Percentiles rank a stretch among this genome's conserved stretches.
Evolutionary conservation across 228 moss, liverwort and hornwort genomes (phyloP).

Genomic region (Sphagnum magellanicum): DNA sequence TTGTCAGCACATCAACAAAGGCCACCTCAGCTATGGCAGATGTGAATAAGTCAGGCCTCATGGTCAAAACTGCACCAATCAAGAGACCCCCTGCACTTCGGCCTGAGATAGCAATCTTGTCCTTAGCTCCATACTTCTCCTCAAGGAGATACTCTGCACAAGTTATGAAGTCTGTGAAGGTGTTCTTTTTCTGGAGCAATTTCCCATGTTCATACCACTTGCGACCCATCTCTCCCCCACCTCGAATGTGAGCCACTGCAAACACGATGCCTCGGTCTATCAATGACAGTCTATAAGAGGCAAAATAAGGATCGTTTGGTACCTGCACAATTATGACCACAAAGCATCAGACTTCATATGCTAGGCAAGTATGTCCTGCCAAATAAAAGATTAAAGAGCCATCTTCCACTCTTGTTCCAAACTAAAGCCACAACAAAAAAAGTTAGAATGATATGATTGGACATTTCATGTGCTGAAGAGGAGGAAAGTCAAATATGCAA

Average conservation of each 20-base stretch:
- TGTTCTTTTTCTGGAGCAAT: conserved; percentile 74
- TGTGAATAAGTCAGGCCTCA: conserved; percentile 88
- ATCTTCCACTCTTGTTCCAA: no score
- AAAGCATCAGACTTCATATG: background rate
- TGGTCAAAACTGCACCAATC: conserved; percentile 80
- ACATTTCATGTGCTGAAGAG: no score
- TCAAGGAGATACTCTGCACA: conserved; percentile 78
- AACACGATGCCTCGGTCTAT: conserved; percentile 78
- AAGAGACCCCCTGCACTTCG: conserved; percentile 93
- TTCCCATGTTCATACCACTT: conserved; percentile 96
- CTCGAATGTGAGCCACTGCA: conserved; percentile 92
- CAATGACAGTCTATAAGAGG: conserved; percentile 51
- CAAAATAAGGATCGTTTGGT: conserved; percentile 70
- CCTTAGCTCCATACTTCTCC: conserved; percentile 69
- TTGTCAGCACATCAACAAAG: conserved; percentile 90
- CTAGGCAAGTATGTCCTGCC: no score
- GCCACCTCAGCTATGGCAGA: conserved; percentile 88
- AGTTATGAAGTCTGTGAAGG: conserved; percentile 80
- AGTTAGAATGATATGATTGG: no score
- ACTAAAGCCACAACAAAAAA: no score
- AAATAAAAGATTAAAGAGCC: no score
- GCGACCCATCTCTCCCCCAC: conserved; percentile 96
- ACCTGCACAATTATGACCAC: conserved; percentile 20
- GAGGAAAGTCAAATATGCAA: no score
- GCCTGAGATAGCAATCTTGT: conserved; percentile 77